Base-by-base conservation (phyloP, 345 rosid species). In the Carallia pectinifolia region DNA sequence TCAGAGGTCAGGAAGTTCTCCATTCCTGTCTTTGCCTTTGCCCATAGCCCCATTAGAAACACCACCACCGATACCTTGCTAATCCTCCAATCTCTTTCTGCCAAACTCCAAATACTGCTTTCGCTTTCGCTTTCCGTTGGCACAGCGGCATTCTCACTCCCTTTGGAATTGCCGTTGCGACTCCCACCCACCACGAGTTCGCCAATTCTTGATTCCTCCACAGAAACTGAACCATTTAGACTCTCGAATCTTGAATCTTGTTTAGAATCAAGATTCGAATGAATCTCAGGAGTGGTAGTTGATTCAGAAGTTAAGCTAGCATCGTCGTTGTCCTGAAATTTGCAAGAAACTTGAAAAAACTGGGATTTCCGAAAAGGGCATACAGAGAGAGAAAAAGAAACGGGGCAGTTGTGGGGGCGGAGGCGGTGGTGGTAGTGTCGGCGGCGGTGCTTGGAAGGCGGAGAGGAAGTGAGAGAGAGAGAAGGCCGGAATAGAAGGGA, bases 31-130 rank as follows among this genome's bases (percentile, higher is more conserved):
- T 66, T 85, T n/a, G 82, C 6, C 53, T 81, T 76, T 0, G 88
- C 84, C 96, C 92, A 90, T 37, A 89, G 15, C 3, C 94, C 89
- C 85, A 87, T 74, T 47, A 92, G 39, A 62, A 92, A 79, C 69
- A 85, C 88, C 78, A 92, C 30, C 37, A 81, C 53, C 37, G 80
- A 65, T 56, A 86, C 67, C 64, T 79, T 89, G 12, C 79, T 79
- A 58, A 69, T 81, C 37, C 55, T 64, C 44, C 71, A 74, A 17
- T 77, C 80, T 27, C 65, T 65, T 12, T 63, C 79, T 69, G 52
- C 62, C 63, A 66, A 71, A 55, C 68, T 62, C 55, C 68, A 79
- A 70, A 37, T 70, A 58, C 15, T 8, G 27, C 39, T 66, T 29
- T 37, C 65, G 3, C 39, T 73, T 61, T 16, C 53, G 23, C 23